These are phyloP conservation scores for Aspergillus sp. DNA, from an alignment of 2,329 filamentous ascomycete genomes.

Conservation along the genomic window DNA sequence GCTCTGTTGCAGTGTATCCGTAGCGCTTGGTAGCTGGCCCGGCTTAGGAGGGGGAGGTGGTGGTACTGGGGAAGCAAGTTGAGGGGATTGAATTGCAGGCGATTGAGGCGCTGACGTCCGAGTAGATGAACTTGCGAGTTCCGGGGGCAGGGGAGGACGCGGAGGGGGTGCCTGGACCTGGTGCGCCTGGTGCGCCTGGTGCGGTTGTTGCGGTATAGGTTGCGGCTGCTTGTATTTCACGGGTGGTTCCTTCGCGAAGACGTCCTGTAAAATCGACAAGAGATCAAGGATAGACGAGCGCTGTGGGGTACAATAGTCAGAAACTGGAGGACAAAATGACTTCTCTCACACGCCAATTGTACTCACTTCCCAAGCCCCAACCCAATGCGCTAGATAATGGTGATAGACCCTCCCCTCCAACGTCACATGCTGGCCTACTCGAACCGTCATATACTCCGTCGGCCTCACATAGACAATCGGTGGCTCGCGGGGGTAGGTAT, in stretches of 20 bases:
- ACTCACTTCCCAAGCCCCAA: slow-evolving; percentile 84
- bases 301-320: slow-evolving; percentile 37
- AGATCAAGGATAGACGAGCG: slow-evolving; percentile 85
- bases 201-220: slow-evolving; percentile 34
- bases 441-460: slow-evolving; percentile 81
- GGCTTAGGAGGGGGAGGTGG: slow-evolving; percentile 41
- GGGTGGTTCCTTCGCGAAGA: slow-evolving; percentile 94
- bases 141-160: slow-evolving; percentile 70
- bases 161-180: slow-evolving; percentile 58
- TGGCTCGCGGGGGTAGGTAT: slow-evolving; percentile 80
- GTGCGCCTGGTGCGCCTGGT: slow-evolving; percentile 26
- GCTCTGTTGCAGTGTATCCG: slow-evolving; percentile 13
- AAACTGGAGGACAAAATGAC: neutral
- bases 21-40: slow-evolving; percentile 21
- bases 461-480: slow-evolving; percentile 89
- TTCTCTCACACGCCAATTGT: neutral
- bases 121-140: slow-evolving; percentile 47
- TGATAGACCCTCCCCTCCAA: slow-evolving; percentile 93
- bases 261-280: slow-evolving; percentile 73
- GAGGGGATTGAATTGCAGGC: slow-evolving; percentile 11
- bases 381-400: slow-evolving; percentile 89
- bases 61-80: slow-evolving; percentile 21
- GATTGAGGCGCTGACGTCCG: slow-evolving; percentile 33
- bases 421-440: slow-evolving; percentile 92
- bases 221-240: slow-evolving; percentile 68